Evolutionary conservation across 768 basidiomycete genomes (phyloP).

Genomic region (Tricholoma sp.): DNA sequence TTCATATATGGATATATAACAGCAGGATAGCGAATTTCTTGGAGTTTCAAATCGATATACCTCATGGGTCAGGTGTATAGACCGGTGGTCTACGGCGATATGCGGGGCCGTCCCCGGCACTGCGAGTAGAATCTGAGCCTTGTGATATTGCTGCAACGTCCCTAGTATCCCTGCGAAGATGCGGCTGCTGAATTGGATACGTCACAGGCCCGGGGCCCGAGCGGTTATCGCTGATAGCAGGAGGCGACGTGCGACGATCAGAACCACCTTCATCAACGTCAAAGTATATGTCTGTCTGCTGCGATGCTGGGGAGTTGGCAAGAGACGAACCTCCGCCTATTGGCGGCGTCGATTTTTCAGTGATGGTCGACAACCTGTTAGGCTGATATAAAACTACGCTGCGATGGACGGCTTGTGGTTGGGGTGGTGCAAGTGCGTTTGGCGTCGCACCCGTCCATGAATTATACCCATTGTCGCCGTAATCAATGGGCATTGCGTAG

Average conservation of each 20-base stretch:
- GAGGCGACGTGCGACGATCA: neutral
- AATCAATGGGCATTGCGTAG: slow-evolving; percentile 7
- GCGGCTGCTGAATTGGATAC: neutral
- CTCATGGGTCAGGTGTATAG: neutral
- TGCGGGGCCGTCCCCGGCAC: neutral
- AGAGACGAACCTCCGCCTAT: slow-evolving; percentile 8
- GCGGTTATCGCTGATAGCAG: neutral
- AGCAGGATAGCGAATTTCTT: neutral
- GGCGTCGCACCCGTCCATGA: neutral
- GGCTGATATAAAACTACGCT: slow-evolving; percentile 15
- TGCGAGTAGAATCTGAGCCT: neutral
- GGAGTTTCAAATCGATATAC: too few species aligned
- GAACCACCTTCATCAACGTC: neutral
- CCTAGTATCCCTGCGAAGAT: neutral
- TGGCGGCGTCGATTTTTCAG: slow-evolving; percentile 15
- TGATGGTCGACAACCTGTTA: slow-evolving; percentile 15
- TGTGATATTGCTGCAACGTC: neutral
- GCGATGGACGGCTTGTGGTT: slow-evolving; percentile 2
- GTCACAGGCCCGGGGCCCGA: neutral
- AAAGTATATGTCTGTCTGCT: slow-evolving; percentile 4
- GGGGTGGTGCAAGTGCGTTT: slow-evolving; percentile 10
- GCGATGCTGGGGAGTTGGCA: slow-evolving; percentile 10
- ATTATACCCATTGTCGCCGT: slow-evolving; percentile 3
- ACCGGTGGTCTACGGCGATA: neutral
- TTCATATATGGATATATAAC: neutral